Conservation (phyloP, 306 rosid species). For the Begonia loranthoides region DNA sequence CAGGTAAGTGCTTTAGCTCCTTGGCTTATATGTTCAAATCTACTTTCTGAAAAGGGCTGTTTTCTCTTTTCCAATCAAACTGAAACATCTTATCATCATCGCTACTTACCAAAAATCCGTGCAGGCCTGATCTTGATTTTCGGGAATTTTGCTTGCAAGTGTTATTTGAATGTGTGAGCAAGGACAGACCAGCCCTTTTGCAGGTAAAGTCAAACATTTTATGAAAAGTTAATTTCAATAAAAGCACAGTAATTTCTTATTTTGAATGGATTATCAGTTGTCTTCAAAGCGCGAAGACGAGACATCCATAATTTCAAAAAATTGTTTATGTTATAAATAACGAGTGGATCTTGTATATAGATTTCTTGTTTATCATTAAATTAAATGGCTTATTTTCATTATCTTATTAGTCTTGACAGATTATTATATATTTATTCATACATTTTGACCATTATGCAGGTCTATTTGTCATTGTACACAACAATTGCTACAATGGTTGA, state of each 20-base stretch:
- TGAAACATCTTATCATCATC: background rate
- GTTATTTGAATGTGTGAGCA: conserved; percentile 93
- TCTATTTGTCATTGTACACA: conserved; percentile 76
- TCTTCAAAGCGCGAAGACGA: too few species aligned
- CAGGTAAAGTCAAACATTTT: conserved; percentile 32
- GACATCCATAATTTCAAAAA: too few species aligned
- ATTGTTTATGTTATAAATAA: too few species aligned
- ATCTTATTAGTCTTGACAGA: too few species aligned
- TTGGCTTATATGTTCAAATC: background rate
- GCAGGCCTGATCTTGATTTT: conserved; percentile 84
- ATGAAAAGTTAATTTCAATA: background rate
- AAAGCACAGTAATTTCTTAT: background rate
- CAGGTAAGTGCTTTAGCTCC: conserved; percentile 26
- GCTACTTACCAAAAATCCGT: conserved; percentile 6
- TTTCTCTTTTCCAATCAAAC: background rate
- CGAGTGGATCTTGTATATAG: too few species aligned
- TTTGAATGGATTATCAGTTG: too few species aligned
- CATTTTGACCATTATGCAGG: conserved; percentile 27
- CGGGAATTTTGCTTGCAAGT: conserved; percentile 99
- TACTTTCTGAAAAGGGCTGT: background rate
- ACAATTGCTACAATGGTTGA: conserved; percentile 61
- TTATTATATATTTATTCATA: too few species aligned
- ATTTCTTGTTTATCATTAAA: too few species aligned
- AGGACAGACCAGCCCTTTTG: conserved; percentile 91
- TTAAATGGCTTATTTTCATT: too few species aligned